phyloP scores from a whole-genome alignment of 768 basidiomycete species.

The Tricholoma sp. region DNA sequence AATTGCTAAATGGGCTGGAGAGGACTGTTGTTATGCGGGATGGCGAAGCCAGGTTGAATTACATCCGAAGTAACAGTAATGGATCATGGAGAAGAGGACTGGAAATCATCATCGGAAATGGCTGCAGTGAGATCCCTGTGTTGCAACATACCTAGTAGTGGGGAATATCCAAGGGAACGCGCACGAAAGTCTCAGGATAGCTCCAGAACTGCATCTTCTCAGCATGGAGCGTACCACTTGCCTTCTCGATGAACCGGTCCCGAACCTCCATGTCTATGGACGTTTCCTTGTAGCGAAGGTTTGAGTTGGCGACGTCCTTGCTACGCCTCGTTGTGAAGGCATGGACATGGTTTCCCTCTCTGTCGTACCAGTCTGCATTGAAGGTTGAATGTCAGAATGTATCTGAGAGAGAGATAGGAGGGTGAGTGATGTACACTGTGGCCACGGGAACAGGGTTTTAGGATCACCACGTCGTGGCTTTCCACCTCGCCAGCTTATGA shows the following conservation, averaged over 20 bases:
- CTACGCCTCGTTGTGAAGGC: slow-evolving; percentile 7
- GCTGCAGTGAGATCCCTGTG: too few species aligned
- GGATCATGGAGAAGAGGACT: too few species aligned
- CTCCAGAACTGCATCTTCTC: slow-evolving; percentile 5
- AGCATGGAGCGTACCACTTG: neutral
- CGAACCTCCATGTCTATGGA: neutral
- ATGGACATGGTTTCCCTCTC: slow-evolving; percentile 2
- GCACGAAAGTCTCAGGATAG: slow-evolving; percentile 1
- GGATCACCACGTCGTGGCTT: slow-evolving; percentile 2
- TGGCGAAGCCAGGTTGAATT: too few species aligned
- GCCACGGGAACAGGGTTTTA: slow-evolving; percentile 1
- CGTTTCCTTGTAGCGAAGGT: neutral
- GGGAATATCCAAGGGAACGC: slow-evolving; percentile 2
- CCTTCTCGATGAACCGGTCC: neutral
- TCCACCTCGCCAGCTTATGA: slow-evolving; percentile 2
- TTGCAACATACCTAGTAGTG: too few species aligned
- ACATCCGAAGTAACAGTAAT: too few species aligned
- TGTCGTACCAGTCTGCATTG: slow-evolving; percentile 5
- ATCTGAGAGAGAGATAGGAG: neutral
- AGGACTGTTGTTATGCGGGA: too few species aligned
- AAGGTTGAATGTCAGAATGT: slow-evolving; percentile 1
- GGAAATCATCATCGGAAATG: too few species aligned
- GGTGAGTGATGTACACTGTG: neutral
- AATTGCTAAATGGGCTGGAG: too few species aligned
- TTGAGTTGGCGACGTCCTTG: neutral